A percentile compares a stretch with the other conserved stretches of the same genome.
Conservation (phyloP, 1,139 yeast species). For the Debaryomycetaceae sp. region DNA sequence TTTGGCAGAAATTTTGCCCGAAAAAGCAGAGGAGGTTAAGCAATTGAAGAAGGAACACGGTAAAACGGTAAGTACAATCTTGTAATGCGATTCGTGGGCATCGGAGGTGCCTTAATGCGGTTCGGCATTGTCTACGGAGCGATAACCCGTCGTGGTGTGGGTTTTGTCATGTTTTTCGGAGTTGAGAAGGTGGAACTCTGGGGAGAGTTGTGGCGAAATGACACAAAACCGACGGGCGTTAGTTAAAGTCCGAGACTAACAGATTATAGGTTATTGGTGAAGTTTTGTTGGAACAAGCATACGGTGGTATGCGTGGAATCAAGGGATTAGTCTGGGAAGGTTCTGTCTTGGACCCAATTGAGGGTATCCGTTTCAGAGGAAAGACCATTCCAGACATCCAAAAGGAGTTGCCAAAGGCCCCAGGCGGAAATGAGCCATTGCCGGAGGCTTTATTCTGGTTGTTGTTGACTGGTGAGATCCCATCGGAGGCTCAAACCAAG, state of each 20-base stretch:
- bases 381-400: constrained; percentile 95
- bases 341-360: constrained; percentile 95
- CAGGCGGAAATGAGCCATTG: constrained; percentile 79
- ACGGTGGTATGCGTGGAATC: constrained; percentile 99
- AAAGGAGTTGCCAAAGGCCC: constrained; percentile 87
- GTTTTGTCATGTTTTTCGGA: not conserved
- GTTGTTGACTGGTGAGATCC: constrained; percentile 86
- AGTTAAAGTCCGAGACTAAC: constrained; percentile 9
- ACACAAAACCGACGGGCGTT: constrained; percentile 3
- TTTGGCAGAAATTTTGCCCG: constrained; percentile 90
- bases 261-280: constrained; percentile 68
- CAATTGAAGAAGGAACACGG: constrained; percentile 87
- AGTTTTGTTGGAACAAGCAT: constrained; percentile 91
- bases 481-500: constrained; percentile 71
- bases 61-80: constrained; percentile 53
- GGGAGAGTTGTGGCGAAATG: constrained; percentile 4
- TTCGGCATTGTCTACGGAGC: not conserved
- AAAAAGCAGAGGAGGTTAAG: constrained; percentile 87
- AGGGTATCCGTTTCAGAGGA: constrained; percentile 98
- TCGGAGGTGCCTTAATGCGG: not conserved
- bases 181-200: constrained; percentile 2
- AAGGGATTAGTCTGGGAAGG: constrained; percentile 99
- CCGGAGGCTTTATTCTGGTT: constrained; percentile 96
- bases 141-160: not conserved
- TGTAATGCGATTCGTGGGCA: not conserved